Evolutionary conservation across 306 rosid genomes (phyloP).

Genomic region (Citrullus colocynthis): DNA sequence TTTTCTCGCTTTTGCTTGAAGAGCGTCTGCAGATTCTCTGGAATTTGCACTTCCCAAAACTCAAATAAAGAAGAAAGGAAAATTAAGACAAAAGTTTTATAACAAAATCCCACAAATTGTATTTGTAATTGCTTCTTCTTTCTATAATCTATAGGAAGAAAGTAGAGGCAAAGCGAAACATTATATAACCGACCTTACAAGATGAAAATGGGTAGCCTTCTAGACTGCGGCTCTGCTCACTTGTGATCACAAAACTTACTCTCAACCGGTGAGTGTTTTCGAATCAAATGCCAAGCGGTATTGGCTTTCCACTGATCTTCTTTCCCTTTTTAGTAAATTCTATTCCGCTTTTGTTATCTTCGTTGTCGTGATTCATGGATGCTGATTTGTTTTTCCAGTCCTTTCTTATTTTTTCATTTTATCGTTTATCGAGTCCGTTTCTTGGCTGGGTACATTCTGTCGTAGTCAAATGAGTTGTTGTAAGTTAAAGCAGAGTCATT

Average conservation of each 20-base stretch:
- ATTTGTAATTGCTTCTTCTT: not conserved
- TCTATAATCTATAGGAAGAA: slow-evolving; percentile 2
- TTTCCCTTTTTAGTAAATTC: not conserved
- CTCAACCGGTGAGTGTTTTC: slow-evolving; percentile 24
- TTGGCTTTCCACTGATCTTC: not conserved
- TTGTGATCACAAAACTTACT: slow-evolving; percentile 15
- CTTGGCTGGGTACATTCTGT: slow-evolving; percentile 4
- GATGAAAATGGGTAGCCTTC: slow-evolving; percentile 18
- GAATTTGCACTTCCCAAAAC: slow-evolving; percentile 34
- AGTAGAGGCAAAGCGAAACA: not conserved
- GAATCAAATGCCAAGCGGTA: slow-evolving; percentile 14
- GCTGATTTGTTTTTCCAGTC: slow-evolving; percentile 5
- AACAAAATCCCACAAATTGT: slow-evolving; percentile 18
- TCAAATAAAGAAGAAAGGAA: not conserved
- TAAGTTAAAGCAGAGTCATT: not conserved
- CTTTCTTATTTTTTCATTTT: slow-evolving; percentile 8
- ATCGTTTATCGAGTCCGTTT: slow-evolving; percentile 12
- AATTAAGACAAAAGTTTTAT: too few species aligned
- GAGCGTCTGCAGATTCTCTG: slow-evolving; percentile 33
- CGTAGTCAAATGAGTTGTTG: not conserved
- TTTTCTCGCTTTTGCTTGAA: slow-evolving; percentile 10
- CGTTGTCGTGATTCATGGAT: slow-evolving; percentile 14
- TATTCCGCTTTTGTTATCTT: slow-evolving; percentile 22
- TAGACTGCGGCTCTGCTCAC: slow-evolving; percentile 24
- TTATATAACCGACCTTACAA: slow-evolving; percentile 35